A percentile compares a stretch with the other conserved stretches of the same genome.
Conservation (phyloP, 352 stramenopile genomes). For the Peronosclerospora sorghi region DNA sequence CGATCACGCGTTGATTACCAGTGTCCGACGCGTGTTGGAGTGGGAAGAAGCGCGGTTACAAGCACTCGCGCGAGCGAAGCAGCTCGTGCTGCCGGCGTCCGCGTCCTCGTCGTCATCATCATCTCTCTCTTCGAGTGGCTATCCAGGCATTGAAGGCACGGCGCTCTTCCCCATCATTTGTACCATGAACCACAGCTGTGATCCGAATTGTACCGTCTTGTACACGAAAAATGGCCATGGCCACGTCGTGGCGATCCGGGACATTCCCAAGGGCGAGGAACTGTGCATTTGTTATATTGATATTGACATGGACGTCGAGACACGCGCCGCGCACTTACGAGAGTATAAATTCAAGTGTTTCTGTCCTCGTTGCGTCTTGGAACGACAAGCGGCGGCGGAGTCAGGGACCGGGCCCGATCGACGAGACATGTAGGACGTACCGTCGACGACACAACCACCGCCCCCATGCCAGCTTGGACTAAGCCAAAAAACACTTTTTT, state of each 20-base stretch:
- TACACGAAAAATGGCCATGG: conserved; percentile 74
- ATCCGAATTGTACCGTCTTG: conserved; percentile 85
- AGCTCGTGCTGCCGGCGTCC: too few species aligned
- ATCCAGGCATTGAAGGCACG: conserved; percentile 82
- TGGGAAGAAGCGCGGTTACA: conserved; percentile 29
- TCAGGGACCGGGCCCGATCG: too few species aligned
- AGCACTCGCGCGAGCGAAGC: too few species aligned
- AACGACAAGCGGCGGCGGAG: conserved; percentile 18
- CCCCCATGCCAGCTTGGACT: too few species aligned
- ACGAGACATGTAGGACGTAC: too few species aligned
- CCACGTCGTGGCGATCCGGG: conserved; percentile 60
- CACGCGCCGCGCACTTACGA: conserved; percentile 53
- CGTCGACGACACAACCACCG: too few species aligned
- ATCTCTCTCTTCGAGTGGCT: too few species aligned
- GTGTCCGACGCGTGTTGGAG: conserved; percentile 33
- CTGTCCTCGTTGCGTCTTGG: conserved; percentile 43
- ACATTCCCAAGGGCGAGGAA: conserved; percentile 83
- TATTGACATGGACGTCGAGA: conserved; percentile 52
- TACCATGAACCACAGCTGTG: conserved; percentile 96
- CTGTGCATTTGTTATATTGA: conserved; percentile 94
- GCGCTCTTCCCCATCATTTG: conserved; percentile 88
- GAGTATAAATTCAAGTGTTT: conserved; percentile 79
- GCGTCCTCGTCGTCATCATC: too few species aligned
- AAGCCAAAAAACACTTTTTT: not conserved
- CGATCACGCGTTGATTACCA: conserved; percentile 23